A percentile compares a stretch with the other conserved stretches of the same genome.
Conservation (phyloP, 2,329 filamentous ascomycete species). For the Aspergillus fischeri region DNA sequence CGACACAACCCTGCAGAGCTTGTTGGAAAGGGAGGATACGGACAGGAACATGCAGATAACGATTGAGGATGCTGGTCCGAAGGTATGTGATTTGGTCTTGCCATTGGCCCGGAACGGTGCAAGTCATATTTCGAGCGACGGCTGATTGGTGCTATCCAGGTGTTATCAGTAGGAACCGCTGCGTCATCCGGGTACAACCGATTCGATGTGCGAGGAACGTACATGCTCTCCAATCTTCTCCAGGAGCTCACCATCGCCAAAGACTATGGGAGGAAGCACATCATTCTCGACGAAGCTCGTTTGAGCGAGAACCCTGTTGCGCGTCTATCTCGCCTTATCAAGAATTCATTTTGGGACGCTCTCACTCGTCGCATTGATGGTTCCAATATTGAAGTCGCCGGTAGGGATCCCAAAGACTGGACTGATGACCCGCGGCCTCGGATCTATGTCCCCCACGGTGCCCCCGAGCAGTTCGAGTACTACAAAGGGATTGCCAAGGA, state of each 20-base stretch:
- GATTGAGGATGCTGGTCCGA: conserved; percentile 90
- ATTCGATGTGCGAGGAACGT: conserved; percentile 90
- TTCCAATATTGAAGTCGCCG: conserved; percentile 73
- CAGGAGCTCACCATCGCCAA: conserved; percentile 92
- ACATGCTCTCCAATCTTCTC: conserved; percentile 93
- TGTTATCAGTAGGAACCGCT: conserved; percentile 77
- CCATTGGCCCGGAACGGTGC: not conserved
- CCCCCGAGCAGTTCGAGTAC: conserved; percentile 84
- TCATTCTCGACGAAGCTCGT: conserved; percentile 84
- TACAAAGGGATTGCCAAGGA: conserved; percentile 76
- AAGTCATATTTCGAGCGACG: not conserved
- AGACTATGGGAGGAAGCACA: conserved; percentile 82
- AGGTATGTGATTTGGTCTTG: conserved; percentile 51
- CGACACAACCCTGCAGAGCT: conserved; percentile 71
- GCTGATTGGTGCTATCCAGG: conserved; percentile 48
- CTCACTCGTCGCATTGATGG: conserved; percentile 87
- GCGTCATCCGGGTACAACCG: conserved; percentile 80
- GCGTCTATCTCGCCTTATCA: conserved; percentile 79
- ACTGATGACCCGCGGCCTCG: conserved; percentile 82
- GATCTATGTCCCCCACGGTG: conserved; percentile 83
- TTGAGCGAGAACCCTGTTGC: conserved; percentile 94
- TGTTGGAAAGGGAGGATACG: conserved; percentile 84
- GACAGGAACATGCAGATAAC: conserved; percentile 96
- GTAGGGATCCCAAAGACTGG: conserved; percentile 91
- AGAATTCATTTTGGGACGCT: conserved; percentile 87